Evolutionary conservation across 2,329 filamentous ascomycete species (phyloP).

Genomic region (Didymella exigua): DNA sequence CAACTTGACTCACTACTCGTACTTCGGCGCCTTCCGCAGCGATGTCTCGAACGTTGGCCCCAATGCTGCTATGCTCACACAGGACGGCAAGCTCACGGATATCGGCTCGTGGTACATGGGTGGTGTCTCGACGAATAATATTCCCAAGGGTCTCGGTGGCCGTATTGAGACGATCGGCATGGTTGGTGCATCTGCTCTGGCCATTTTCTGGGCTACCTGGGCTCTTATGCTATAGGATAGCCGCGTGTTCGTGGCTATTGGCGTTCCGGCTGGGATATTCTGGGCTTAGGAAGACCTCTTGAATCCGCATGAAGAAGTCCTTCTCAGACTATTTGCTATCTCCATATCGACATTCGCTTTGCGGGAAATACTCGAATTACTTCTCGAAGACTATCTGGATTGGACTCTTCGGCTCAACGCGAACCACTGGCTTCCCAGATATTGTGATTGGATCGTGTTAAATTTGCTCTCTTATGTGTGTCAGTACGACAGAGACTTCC

Average conservation of each 20-base stretch:
- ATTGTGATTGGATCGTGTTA: too few relatives aligned
- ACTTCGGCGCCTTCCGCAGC: constrained; percentile 76
- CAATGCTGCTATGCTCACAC: constrained; percentile 72
- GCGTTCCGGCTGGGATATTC: background rate
- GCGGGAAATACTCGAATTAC: too few relatives aligned
- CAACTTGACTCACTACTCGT: constrained; percentile 71
- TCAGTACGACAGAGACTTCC: too few relatives aligned
- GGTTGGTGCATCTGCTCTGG: background rate
- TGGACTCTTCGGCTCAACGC: too few relatives aligned
- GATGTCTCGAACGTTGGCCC: constrained; percentile 74
- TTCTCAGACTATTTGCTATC: too few relatives aligned
- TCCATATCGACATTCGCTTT: too few relatives aligned
- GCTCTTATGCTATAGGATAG: constrained; percentile 1
- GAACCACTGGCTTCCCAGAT: too few relatives aligned
- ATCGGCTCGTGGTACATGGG: constrained; percentile 82
- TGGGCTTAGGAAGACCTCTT: background rate
- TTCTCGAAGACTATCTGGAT: too few relatives aligned
- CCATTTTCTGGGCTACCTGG: constrained; percentile 6
- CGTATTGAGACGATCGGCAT: constrained; percentile 7
- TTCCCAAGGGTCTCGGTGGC: constrained; percentile 10
- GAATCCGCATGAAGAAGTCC: background rate
- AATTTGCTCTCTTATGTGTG: too few relatives aligned
- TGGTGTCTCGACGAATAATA: constrained; percentile 29
- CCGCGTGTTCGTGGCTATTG: background rate
- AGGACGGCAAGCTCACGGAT: constrained; percentile 71